Base-by-base conservation (phyloP, 2,329 filamentous ascomycete species). In the Fusarium sp. region DNA sequence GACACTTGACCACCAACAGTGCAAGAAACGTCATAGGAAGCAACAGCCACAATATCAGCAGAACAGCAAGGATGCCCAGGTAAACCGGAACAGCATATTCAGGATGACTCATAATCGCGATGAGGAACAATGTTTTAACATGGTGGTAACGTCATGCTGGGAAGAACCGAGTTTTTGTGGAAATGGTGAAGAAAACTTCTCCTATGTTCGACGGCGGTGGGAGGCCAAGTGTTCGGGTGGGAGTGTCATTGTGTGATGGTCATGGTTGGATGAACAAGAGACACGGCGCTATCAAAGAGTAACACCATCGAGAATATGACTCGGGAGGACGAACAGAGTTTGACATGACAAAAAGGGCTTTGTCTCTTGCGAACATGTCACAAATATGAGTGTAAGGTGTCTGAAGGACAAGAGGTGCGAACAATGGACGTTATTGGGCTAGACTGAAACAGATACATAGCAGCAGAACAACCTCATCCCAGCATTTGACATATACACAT, bases 41-140 rank as follows among this genome's bases (percentile, higher is more conserved):
- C 2, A 50, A n/a, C 4, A 74, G 47, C 71, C 71, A 74, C 15
- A 73, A 15, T 0, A 63, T n/a, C 8, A 74, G 41, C 8, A 71
- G 33, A 23, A 68, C 35, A 20, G 50, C 43, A 8, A 73, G 56
- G n/a, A 74, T 47, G 4, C 47, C 31, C 44, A 71, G 38, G 15
- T 74, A 74, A 3, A 74, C 56, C 10, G 65, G 61, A 29, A 74
- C 47, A 9, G 60, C 71, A 29, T 68, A 63, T 43, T 67, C 68
- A 21, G 68, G 60, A 53, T 63, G 52, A 31, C 57, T 24, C 71
- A 74, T 74, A 31, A 39, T 69, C 28, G 26, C 35, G 29, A 47
- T 6, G 44, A 60, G 26, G 26, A 66, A 49, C 28, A 28, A 52
- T 10, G 37, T 15, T 12, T 38, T 55, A 46, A 41, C 29, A 23